These are phyloP conservation scores for Claviceps citrina DNA, from an alignment of 2,329 filamentous ascomycete genomes.

Conservation along the genomic window DNA sequence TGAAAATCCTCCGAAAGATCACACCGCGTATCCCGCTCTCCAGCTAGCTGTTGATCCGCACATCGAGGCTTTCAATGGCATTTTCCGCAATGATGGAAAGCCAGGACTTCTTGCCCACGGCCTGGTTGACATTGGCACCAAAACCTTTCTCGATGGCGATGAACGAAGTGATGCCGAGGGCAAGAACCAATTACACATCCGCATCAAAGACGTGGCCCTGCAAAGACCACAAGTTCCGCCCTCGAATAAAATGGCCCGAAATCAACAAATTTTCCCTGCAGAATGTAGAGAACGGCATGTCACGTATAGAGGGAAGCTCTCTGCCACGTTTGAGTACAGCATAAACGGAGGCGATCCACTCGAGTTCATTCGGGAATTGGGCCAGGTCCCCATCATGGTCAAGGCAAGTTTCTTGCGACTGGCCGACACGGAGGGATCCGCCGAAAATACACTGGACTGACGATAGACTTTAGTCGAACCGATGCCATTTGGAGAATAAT, in stretches of 20 bases:
- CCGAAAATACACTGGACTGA: neutral
- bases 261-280: slow-evolving; percentile 74
- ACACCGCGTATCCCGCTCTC: slow-evolving; percentile 73
- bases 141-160: slow-evolving; percentile 72
- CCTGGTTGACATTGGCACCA: slow-evolving; percentile 77
- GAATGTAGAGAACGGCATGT: slow-evolving; percentile 90
- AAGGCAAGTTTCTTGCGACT: slow-evolving; percentile 44
- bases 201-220: slow-evolving; percentile 66
- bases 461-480: slow-evolving; percentile 48
- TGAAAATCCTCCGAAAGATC: slow-evolving; percentile 71
- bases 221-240: slow-evolving; percentile 68
- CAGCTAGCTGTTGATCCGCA: slow-evolving; percentile 80
- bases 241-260: slow-evolving; percentile 69
- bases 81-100: slow-evolving; percentile 58
- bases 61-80: slow-evolving; percentile 85
- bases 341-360: slow-evolving; percentile 77
- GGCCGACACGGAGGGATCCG: neutral
- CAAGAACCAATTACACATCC: slow-evolving; percentile 63
- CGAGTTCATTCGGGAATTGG: slow-evolving; percentile 72
- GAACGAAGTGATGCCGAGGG: slow-evolving; percentile 40
- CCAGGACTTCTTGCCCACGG: slow-evolving; percentile 50
- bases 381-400: slow-evolving; percentile 84
- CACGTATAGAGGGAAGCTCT: slow-evolving; percentile 77
- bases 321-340: slow-evolving; percentile 67
- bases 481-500: slow-evolving; percentile 78